phyloP scores from a whole-genome alignment of 495 filamentous ascomycete genomes.

The Hypoxylon crocopeplum region DNA sequence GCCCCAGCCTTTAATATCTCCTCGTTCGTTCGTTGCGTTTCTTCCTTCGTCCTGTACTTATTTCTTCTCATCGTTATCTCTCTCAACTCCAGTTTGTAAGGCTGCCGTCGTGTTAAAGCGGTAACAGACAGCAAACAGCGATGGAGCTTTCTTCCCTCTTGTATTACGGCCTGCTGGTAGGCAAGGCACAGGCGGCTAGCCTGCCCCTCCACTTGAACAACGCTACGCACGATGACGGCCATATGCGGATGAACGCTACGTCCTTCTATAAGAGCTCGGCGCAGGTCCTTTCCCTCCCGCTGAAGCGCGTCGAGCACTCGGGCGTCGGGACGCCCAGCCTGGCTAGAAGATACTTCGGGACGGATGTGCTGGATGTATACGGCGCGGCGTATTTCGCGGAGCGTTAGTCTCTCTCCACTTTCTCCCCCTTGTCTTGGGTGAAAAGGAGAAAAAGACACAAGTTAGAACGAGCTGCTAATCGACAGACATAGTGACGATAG shows the following conservation, averaged over 20 bases:
- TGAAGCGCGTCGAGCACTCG: conserved; percentile 27
- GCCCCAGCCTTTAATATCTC: not conserved
- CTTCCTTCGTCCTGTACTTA: conserved; percentile 5
- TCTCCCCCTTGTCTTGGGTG: not conserved
- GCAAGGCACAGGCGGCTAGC: too few species aligned
- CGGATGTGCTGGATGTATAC: conserved; percentile 36
- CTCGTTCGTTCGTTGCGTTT: not conserved
- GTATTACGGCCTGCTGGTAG: too few species aligned
- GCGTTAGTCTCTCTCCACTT: conserved; percentile 20
- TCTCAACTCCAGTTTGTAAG: too few species aligned
- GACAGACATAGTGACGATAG: conserved; percentile 34
- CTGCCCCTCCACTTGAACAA: too few species aligned
- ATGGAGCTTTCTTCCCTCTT: too few species aligned
- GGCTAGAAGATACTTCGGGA: conserved; percentile 30
- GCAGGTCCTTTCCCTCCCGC: conserved; percentile 30
- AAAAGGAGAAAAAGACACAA: not conserved
- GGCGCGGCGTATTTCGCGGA: conserved; percentile 42
- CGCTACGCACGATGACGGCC: conserved; percentile 1
- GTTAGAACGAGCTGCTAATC: conserved; percentile 6
- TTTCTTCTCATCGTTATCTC: too few species aligned
- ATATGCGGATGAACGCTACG: conserved; percentile 11
- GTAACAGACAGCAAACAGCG: too few species aligned
- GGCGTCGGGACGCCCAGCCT: conserved; percentile 38
- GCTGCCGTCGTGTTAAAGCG: too few species aligned
- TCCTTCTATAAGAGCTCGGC: conserved; percentile 3